Base-by-base conservation (phyloP, 495 filamentous ascomycete genomes). In the Polyplosphaeria fusca region DNA sequence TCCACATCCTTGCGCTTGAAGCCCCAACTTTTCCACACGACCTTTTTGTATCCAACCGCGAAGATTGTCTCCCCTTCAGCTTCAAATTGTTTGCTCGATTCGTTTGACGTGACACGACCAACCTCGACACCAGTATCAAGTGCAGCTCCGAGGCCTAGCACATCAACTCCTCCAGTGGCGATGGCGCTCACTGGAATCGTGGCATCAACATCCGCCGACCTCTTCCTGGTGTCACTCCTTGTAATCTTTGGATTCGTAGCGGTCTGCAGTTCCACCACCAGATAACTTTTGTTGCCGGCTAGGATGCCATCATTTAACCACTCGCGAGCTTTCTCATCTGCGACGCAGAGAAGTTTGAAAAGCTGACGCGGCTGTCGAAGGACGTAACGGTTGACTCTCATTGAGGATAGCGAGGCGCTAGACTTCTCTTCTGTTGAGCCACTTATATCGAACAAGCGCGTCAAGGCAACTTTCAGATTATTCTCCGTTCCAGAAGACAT, bases 11-110 rank as follows among this genome's bases (percentile, higher is more conserved):
- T 58, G 11, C 38, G 27, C 55, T 45, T 42, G 22, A 52, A 27
- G 5, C 37, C 37, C 47, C 55, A 58, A 24, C 55, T 58, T 22
- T 58, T 58, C 55, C 55, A 58, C 13, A 52, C n/a, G 11, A 58
- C 38, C 38, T 30, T 58, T 28, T 52, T 58, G 25, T 58, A 58
- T 12, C 55, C 55, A 43, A 52, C 46, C 14, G 46, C 43, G 32
- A 56, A 56, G 20, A 48, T 56, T 9, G n/a, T 25, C 32, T 48
- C 53, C 5, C 53, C 53, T 24, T 56, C 53, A 24, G 24, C 12
- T 23, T 20, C n/a, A n/a, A 56, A 48, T 5, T 5, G 38, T 44
- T 56, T 56, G 22, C 28, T 32, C 5, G 32, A 35, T 18, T 37
- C 43, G 4, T 32, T 49, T 0, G 53, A 56, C 4, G n/a, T 40